Evolutionary conservation across 768 basidiomycete genomes (phyloP).

Genomic region (Pleurotus tuber-regium): DNA sequence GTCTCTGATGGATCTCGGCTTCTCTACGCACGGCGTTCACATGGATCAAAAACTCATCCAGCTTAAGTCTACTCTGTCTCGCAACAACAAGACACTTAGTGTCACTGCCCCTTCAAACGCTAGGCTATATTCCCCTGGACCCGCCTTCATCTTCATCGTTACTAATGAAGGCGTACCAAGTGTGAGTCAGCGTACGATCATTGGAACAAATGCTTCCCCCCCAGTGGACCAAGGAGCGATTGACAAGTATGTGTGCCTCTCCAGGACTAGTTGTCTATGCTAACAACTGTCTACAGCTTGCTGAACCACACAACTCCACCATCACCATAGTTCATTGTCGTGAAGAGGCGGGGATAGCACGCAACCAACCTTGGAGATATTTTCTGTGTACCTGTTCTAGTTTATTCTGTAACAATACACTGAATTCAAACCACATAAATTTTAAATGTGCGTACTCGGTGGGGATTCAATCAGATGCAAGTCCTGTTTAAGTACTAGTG

Average conservation of each 20-base stretch:
- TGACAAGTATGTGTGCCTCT: neutral
- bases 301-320: too few relatives aligned
- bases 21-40: conserved; percentile 40
- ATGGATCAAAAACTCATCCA: conserved; percentile 36
- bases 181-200: conserved; percentile 27
- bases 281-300: too few relatives aligned
- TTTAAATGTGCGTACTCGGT: too few relatives aligned
- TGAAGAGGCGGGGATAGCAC: too few relatives aligned
- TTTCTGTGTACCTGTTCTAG: too few relatives aligned
- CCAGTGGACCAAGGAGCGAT: conserved; percentile 25
- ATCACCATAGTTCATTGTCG: too few relatives aligned
- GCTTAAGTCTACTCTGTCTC: conserved; percentile 30
- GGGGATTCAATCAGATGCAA: too few relatives aligned
- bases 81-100: conserved; percentile 28
- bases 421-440: too few relatives aligned
- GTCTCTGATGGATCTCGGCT: conserved; percentile 39
- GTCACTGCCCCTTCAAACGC: conserved; percentile 34
- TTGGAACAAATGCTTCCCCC: conserved; percentile 35
- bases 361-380: too few relatives aligned
- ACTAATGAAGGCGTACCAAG: conserved; percentile 33
- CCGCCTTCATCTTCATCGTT: conserved; percentile 31
- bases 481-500: too few relatives aligned
- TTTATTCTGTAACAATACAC: too few relatives aligned
- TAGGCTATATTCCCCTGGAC: conserved; percentile 38
- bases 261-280: too few relatives aligned